These are phyloP conservation scores for Lentinus tigrinus DNA, from an alignment of 768 basidiomycete species.

Conservation along the genomic window DNA sequence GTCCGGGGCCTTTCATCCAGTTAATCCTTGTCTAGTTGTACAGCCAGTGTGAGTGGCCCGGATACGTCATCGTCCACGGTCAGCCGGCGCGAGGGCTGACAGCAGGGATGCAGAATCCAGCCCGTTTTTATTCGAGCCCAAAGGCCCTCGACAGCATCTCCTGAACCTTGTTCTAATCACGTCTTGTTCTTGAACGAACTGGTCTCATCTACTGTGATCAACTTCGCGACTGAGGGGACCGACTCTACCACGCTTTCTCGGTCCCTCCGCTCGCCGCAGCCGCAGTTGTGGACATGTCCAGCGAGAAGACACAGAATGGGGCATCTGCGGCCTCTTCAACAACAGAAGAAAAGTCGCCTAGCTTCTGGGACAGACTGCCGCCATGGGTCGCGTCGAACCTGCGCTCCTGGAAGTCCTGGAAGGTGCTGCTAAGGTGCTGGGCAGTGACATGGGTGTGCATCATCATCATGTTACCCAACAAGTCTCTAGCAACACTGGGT, in stretches of 20 bases:
- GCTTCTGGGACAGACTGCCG: constrained; percentile 30
- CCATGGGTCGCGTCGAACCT: constrained; percentile 39
- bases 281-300: constrained; percentile 4
- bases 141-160: too few relatives aligned
- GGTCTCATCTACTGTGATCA: too few relatives aligned
- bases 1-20: too few relatives aligned
- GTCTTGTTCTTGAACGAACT: too few relatives aligned
- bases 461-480: constrained; percentile 40
- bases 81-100: too few relatives aligned
- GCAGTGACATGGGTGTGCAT: constrained; percentile 38
- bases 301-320: neutral
- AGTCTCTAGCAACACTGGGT: constrained; percentile 36
- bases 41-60: too few relatives aligned
- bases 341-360: neutral
- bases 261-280: too few relatives aligned
- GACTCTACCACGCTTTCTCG: neutral
- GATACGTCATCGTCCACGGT: too few relatives aligned
- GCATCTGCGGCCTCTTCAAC: neutral
- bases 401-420: constrained; percentile 35
- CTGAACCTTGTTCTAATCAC: too few relatives aligned
- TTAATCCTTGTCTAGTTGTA: too few relatives aligned
- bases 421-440: constrained; percentile 42
- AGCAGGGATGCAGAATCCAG: too few relatives aligned
- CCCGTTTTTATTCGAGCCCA: too few relatives aligned
- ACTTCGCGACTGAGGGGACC: neutral